phyloP scores from a whole-genome alignment of 2,329 filamentous ascomycete species.

The Spiromastix sp. region DNA sequence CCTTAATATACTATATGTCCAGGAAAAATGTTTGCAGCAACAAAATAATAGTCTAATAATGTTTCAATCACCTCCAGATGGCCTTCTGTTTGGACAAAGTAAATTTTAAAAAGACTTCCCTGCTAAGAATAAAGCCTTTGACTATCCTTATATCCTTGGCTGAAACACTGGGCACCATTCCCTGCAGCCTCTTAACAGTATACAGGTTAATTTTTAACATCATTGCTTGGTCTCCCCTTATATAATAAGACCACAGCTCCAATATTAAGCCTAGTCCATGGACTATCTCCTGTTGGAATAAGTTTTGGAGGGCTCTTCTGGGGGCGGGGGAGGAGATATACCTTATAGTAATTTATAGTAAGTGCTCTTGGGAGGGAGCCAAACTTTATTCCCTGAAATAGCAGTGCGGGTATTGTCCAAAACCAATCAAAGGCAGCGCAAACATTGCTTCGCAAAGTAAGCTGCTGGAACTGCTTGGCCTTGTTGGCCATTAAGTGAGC shows the following conservation, averaged over 20 bases:
- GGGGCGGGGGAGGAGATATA: constrained; percentile 12
- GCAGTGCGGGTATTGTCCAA: constrained; percentile 21
- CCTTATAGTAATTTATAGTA: constrained; percentile 20
- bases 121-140: constrained; percentile 21
- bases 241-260: constrained; percentile 22
- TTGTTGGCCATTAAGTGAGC: constrained; percentile 10
- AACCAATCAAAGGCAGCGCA: constrained; percentile 22
- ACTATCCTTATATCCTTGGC: too few species aligned
- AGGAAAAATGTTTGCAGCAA: constrained; percentile 29
- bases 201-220: constrained; percentile 20
- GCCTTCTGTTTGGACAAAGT: constrained; percentile 16
- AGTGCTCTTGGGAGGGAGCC: constrained; percentile 19
- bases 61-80: constrained; percentile 21
- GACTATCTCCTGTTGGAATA: constrained; percentile 19
- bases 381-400: constrained; percentile 21
- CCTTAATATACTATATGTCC: constrained; percentile 25
- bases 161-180: constrained; percentile 15
- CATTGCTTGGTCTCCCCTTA: constrained; percentile 15
- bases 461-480: neutral
- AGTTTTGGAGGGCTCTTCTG: constrained; percentile 4
- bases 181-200: constrained; percentile 23
- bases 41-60: constrained; percentile 20
- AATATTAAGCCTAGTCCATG: constrained; percentile 22
- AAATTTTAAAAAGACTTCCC: constrained; percentile 25
- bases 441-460: constrained; percentile 8